Evolutionary conservation across 2,329 filamentous ascomycete genomes (phyloP).

Genomic region (Penicillium sp.): DNA sequence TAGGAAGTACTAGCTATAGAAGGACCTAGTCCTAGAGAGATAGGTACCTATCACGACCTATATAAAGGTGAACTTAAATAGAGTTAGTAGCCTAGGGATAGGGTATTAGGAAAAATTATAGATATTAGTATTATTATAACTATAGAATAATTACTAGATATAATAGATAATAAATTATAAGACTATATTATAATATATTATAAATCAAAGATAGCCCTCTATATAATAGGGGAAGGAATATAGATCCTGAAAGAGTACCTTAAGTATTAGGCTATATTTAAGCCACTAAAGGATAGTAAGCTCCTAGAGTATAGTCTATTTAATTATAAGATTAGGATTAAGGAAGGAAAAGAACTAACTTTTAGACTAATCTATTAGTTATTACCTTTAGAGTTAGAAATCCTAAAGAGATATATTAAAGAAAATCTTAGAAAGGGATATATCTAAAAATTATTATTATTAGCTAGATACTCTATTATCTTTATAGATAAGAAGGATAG

Average conservation of each 20-base stretch:
- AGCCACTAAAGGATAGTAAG: conserved; percentile 1
- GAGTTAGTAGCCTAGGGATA: background rate
- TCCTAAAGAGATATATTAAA: conserved; percentile 8
- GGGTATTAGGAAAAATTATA: conserved; percentile 1
- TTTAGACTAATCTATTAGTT: conserved; percentile 2
- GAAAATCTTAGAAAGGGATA: conserved; percentile 6
- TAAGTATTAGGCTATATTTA: conserved; percentile 1
- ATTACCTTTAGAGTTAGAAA: background rate
- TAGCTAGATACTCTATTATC: conserved; percentile 4
- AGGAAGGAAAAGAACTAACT: background rate
- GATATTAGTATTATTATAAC: conserved; percentile 5
- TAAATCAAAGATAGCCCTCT: background rate
- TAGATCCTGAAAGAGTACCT: background rate
- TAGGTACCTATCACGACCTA: background rate
- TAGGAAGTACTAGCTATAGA: conserved; percentile 2
- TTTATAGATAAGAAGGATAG: conserved; percentile 4
- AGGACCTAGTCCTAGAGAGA: background rate
- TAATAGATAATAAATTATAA: conserved; percentile 8
- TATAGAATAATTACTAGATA: conserved; percentile 1
- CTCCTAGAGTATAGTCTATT: conserved; percentile 2
- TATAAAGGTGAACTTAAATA: background rate
- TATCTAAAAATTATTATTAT: conserved; percentile 4
- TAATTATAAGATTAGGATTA: conserved; percentile 5
- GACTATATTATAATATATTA: conserved; percentile 5
- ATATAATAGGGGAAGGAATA: conserved; percentile 1